Base-by-base conservation (phyloP, 2,329 filamentous ascomycete genomes). In the Epichloe baconii region DNA sequence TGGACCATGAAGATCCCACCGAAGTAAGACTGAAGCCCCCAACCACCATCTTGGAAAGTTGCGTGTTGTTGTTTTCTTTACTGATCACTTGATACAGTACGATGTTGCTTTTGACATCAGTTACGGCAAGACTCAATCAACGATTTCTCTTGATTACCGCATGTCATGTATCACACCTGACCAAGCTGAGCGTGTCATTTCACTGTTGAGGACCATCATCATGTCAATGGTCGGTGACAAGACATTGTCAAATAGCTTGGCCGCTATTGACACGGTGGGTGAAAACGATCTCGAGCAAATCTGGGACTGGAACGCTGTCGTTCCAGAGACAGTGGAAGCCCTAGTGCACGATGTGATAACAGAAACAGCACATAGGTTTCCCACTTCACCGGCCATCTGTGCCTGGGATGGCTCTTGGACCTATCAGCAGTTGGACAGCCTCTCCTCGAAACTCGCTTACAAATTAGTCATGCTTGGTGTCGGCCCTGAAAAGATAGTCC, bases 401-500 rank as follows among this genome's bases (percentile, higher is more conserved):
- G 51, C 55, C 17, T 57, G 55, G 55, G 60, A 74, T 73, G 49
- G 76, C 71, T 59, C 67, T 66, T 54, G 68, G 68, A 50, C 59
- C 64, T 23, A 68, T 49, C 53, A 65, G 55, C 17, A 72, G 26
- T 59, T 72, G 5, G 49, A 57, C 23, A 10, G 6, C 4, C 26
- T 54, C 12, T 40, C 54, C 1, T 46, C 46, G 4, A 50, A 47
- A 3, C 50, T 61, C 17, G 59, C 60, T 14, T 36, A 44, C 5
- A 44, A 50, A 17, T 42, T 59, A n/a, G 36, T 47, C 10, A 19
- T n/a, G 14, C 10, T 46, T 1, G 53, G 52, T 7, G n/a, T 55
- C n/a, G 12, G 35, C 2, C 37, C 47, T 5, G 49, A 47, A 12
- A 49, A 50, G 2, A 41, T 62, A 6, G 57, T 64, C 19, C 59